Base-by-base conservation (phyloP, 352 stramenopile genomes). In the Pythium chondricola region DNA sequence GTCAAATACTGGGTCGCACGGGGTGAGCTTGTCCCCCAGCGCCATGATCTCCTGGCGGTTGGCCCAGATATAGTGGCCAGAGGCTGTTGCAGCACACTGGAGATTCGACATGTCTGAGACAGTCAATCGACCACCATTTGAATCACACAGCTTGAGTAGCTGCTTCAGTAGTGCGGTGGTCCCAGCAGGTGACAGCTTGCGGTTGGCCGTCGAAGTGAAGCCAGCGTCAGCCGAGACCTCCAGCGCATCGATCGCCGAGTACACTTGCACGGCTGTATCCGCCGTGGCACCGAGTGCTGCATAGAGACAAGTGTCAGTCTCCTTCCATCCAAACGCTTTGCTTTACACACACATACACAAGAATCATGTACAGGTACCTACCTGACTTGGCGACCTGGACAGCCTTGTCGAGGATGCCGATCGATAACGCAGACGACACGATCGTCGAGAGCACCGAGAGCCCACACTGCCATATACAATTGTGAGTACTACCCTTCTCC, bases 31-130 rank as follows among this genome's bases (percentile, higher is more conserved):
- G 38, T 55, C 52, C 4, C 45, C 24, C 10, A 61, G 20, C 4
- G 21, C 44, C 25, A 49, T 45, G 41, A 61, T 61, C 29, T 61
- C 53, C 1, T 51, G 39, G 20, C 32, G 45, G 27, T 35, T 30
- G 14, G 53, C 45, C 45, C 46, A 61, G 1, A 61, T 7, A 13
- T 48, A 62, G 35, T 41, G 26, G n/a, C 54, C 54, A 10, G 32
- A 33, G 10, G 10, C 18, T 9, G 7, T 61, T 9, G 33, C 45
- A 13, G 53, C 53, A 31, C 53, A 61, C 40, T 56, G 39, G 3
- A 61, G 53, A 10, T 61, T 55, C 4, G 32, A 3, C 0, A 61
- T 6, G 8, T 55, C 45, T 1, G 32, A 30, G 40, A 62, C 47
- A 6, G 3, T 31, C 1, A 56, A 33, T 27, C 51, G 45, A 26